Percentiles rank a stretch among this genome's conserved stretches.
Conservation (phyloP, 2,329 filamentous ascomycete species). For the Ceratocystis cubensis region DNA sequence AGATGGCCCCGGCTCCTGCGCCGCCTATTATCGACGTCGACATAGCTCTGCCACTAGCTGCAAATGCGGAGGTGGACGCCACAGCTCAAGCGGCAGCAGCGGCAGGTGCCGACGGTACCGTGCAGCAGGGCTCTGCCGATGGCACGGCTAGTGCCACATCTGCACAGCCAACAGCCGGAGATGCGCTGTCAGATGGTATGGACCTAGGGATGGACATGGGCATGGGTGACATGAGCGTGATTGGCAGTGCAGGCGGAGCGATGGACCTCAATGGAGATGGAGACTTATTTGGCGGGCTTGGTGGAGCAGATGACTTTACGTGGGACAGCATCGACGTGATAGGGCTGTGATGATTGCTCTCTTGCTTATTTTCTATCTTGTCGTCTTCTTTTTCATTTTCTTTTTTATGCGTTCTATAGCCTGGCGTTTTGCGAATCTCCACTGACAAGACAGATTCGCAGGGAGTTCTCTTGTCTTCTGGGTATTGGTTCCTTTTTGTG, state of each 20-base stretch:
- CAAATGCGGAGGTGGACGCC: constrained; percentile 25
- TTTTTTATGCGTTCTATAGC: constrained; percentile 3
- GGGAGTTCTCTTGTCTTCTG: constrained; percentile 1
- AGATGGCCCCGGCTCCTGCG: constrained; percentile 38
- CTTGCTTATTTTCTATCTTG: background rate
- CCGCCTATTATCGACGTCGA: constrained; percentile 33
- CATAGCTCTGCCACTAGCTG: constrained; percentile 32
- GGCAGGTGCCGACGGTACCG: constrained; percentile 34
- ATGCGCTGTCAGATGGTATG: constrained; percentile 29
- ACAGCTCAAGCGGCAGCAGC: constrained; percentile 19
- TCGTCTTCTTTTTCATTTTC: background rate
- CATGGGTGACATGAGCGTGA: constrained; percentile 17
- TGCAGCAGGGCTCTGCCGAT: constrained; percentile 22
- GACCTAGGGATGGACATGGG: constrained; percentile 15
- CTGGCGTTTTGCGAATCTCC: background rate
- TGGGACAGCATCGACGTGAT: constrained; percentile 20
- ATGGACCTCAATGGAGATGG: constrained; percentile 16
- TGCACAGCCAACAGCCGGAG: constrained; percentile 28
- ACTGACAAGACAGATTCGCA: background rate
- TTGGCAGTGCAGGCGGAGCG: background rate
- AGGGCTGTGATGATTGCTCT: constrained; percentile 6
- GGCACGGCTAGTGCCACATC: constrained; percentile 32
- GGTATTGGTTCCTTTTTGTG: background rate
- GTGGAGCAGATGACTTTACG: constrained; percentile 18
- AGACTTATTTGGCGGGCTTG: constrained; percentile 19